phyloP scores from a whole-genome alignment of 2,329 filamentous ascomycete genomes.

The Mycosphaerelloides madeirae region DNA sequence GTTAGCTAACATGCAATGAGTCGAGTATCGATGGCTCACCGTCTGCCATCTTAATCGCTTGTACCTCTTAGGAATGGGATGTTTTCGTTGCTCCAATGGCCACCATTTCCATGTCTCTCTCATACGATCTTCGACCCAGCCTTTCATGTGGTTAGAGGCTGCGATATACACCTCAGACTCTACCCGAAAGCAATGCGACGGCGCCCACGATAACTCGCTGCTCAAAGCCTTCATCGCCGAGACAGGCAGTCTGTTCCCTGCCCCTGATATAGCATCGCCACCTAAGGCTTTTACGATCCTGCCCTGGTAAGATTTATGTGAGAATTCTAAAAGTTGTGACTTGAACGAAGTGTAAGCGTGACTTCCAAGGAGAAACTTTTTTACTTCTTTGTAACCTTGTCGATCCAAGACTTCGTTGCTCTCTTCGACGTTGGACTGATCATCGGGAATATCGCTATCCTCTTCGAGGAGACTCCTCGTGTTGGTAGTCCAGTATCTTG shows the following conservation, averaged over 20 bases:
- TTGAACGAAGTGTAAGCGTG: conserved; percentile 1
- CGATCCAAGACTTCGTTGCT: no score
- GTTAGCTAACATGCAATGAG: not conserved
- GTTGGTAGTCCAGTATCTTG: no score
- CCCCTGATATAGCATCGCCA: no score
- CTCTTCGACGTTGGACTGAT: no score
- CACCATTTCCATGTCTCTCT: conserved; percentile 5
- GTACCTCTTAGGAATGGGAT: not conserved
- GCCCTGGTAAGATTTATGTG: not conserved
- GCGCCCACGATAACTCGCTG: no score
- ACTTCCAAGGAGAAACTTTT: not conserved
- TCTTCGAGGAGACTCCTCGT: no score
- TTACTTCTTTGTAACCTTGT: not conserved
- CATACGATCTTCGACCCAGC: not conserved
- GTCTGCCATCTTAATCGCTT: not conserved
- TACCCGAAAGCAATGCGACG: no score
- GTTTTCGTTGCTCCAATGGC: conserved; percentile 1
- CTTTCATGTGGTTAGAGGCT: not conserved
- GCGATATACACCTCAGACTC: no score
- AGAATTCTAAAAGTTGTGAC: not conserved
- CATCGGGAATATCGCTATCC: no score
- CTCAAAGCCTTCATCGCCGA: no score
- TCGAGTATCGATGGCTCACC: not conserved
- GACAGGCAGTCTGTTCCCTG: no score
- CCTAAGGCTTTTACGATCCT: not conserved